Conservation (phyloP, 2,329 filamentous ascomycete species). For the Colletotrichum eleusines region DNA sequence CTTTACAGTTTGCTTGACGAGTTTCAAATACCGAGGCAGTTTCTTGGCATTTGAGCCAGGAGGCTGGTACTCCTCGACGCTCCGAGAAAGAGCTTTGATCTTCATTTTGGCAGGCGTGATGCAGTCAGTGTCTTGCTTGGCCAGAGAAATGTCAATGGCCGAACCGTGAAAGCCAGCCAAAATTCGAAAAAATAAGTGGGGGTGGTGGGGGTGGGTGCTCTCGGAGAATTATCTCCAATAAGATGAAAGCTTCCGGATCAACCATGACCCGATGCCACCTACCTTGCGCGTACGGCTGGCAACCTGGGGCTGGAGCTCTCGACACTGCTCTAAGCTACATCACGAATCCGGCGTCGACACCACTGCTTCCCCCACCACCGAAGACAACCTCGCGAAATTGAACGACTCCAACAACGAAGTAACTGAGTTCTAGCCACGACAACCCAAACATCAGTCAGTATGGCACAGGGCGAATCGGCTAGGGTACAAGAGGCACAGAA, state of each 20-base stretch:
- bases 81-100: slow-evolving; percentile 76
- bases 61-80: slow-evolving; percentile 73
- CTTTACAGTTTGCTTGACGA: not conserved
- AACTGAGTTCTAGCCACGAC: not conserved
- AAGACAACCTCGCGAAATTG: slow-evolving; percentile 26
- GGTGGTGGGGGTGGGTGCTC: too few species aligned
- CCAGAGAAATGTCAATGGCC: slow-evolving; percentile 5
- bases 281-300: slow-evolving; percentile 40
- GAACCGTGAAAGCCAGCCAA: slow-evolving; percentile 25
- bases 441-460: slow-evolving; percentile 46
- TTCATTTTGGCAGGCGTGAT: slow-evolving; percentile 56
- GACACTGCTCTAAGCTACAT: slow-evolving; percentile 35
- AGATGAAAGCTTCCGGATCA: slow-evolving; percentile 18
- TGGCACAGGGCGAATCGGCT: slow-evolving; percentile 70
- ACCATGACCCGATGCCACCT: slow-evolving; percentile 24
- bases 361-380: slow-evolving; percentile 19
- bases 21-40: slow-evolving; percentile 56
- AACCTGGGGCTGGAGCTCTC: slow-evolving; percentile 42
- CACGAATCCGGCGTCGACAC: slow-evolving; percentile 38
- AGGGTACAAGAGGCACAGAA: slow-evolving; percentile 91
- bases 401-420: not conserved
- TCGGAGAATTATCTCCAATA: slow-evolving; percentile 39
- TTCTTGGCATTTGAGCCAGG: slow-evolving; percentile 75
- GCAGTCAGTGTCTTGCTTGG: slow-evolving; percentile 20
- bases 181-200: slow-evolving; percentile 37